A percentile compares a stretch with the other conserved stretches of the same genome.
phyloP scores from a whole-genome alignment of 1,139 yeast genomes.

The Arxiozyma telluris region DNA sequence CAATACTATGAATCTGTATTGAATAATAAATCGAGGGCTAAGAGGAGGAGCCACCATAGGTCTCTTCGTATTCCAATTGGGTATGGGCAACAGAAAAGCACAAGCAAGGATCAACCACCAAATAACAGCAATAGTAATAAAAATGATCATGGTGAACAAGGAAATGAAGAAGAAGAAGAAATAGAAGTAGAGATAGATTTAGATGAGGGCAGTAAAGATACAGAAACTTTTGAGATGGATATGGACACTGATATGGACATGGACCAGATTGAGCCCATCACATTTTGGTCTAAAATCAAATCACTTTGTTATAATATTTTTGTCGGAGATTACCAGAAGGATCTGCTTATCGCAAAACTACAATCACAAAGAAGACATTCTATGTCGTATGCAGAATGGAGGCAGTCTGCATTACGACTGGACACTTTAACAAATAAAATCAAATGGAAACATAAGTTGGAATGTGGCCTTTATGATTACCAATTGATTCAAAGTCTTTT shows the following conservation, averaged over 20 bases:
- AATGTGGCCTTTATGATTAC: slow-evolving; percentile 65
- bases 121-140: no score
- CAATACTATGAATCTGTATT: slow-evolving; percentile 7
- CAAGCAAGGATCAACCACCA: background rate
- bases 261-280: background rate
- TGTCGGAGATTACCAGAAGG: slow-evolving; percentile 24
- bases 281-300: slow-evolving; percentile 11
- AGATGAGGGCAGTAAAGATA: background rate
- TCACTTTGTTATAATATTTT: slow-evolving; percentile 14
- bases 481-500: slow-evolving; percentile 48
- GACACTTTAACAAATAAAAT: slow-evolving; percentile 54
- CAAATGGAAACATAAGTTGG: slow-evolving; percentile 59
- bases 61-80: background rate
- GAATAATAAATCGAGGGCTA: background rate
- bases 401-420: slow-evolving; percentile 48
- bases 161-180: background rate
- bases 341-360: slow-evolving; percentile 32
- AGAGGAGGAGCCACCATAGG: background rate
- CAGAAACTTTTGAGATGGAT: background rate
- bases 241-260: background rate
- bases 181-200: background rate
- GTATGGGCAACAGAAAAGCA: background rate
- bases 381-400: slow-evolving; percentile 67
- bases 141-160: background rate
- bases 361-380: slow-evolving; percentile 50